Evolutionary conservation across 768 basidiomycete species (phyloP), one percentile per base, ranked within the genome.

Genomic region (Tricholoma hemisulphureum): DNA sequence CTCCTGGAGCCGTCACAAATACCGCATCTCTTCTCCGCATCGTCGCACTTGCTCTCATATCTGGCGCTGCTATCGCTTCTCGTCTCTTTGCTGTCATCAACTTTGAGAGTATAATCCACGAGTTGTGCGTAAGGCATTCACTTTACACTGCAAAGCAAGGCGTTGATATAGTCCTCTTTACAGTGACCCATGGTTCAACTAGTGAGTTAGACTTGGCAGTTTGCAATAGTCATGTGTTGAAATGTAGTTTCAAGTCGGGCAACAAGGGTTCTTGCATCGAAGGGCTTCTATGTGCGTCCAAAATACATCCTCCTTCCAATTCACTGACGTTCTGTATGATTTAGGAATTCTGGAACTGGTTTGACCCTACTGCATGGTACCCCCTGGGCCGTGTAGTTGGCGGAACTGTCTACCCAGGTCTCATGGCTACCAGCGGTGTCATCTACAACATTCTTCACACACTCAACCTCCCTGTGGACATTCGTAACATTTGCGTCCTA

Each of bases 281-380:
- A 98, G 65, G 97, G 97, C 16, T 98, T 99, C 77, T 95, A 98
- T 79, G 95, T 96, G 62, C 57, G 91, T 77, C 20, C 13, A 14
- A 54, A 10, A 16, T 5, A 29, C 29, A 20, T 8, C 32, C 49
- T 18, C 5, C n/a, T 3, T 10, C 43, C 54, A 7, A n/a, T 20
- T 31, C 26, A 51, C 46, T 54, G 20, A 60, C 54, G 16, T 57
- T 6, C 35, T 51, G 11, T 9, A 11, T 5, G 53, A 10, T 32
- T 13, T 61, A 97, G 94, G 96, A 91, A 86, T 98, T 99, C 77
- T 99, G 97, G 97, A 99, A 99, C 69, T 99, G 97, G 97, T 99
- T 99, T 70, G 97, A 99, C 74, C 95, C 95, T 20, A 97, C 96
- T 3, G 96, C 96, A 64, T 99, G 97, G 97, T 98, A 99, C 67